Evolutionary conservation across 192 early-diverging fungal genomes (phyloP), one percentile per base, ranked within the genome.

Genomic region (Geosiphon pyriformis): DNA sequence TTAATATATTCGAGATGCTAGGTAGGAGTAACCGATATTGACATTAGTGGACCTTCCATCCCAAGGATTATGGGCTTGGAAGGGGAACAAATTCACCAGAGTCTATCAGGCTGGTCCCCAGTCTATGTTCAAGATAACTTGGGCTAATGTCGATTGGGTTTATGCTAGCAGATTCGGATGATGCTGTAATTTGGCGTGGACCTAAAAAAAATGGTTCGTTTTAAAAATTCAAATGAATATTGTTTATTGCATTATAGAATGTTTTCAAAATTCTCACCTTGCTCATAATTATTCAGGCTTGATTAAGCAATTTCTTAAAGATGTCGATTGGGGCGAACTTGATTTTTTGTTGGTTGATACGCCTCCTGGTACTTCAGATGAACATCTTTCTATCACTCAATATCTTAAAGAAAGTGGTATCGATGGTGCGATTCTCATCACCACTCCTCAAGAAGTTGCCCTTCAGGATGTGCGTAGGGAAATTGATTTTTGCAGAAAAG

Each of bases 391-490:
- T 18, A 82, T 98, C 1, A 86, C 87, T 0, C 87, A 92, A 69
- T 82, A 87, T 70, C 70, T 99, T 26, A 80, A 86, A 33, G 83
- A 87, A 12, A 82, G 79, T 57, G 86, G 88, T 1, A 90, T 93
- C 35, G 88, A 87, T 32, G 95, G 95, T 3, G 94, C 95, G 3
- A 83, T 98, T 34, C 61, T 98, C 11, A 87, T 98, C 17, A 95
- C 94, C 3, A 98, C 95, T 15, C 95, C 94, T n/a, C 94, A 96
- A 73, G 92, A 91, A 53, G 86, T 92, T 0, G 85, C 88, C 0
- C 59, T 91, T 59, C 77, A 88, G 29, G 97, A 99, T 78, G 97
- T 99, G n/a, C 85, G 94, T 55, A 97, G 94, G 78, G 97, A 99
- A 77, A 86, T 98, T 66, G 93, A 88, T 75, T 99, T 99, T 72